Evolutionary conservation across 129 eudicot genomes (phyloP), one percentile per base, ranked within the genome.

Genomic region (Chrysanthemum seticuspe): DNA sequence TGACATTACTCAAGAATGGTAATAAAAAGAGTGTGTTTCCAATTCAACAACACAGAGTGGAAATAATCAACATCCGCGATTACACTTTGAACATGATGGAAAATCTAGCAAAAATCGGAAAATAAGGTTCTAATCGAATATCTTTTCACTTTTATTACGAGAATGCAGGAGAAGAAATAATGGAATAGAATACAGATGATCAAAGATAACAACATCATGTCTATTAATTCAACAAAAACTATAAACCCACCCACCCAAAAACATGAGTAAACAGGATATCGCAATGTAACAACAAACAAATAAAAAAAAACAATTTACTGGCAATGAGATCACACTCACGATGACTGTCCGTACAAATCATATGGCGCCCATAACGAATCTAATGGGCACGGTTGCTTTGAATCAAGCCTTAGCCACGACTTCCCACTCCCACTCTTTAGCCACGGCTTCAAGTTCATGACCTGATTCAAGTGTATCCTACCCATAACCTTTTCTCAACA

Each of bases 341-440:
- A 14, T 2, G 81, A 74, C 27, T 74, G 83, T 68, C 84, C 85
- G 79, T 78, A 94, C 81, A 94, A 70, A 71, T 94, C 98, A 65
- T 84, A 94, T 0, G 96, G 98, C 0, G 98, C 96, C 98, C 98
- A 94, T 19, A 94, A 68, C 2, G 90, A 15, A 67, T 94, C 98
- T 44, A 94, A 80, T 16, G 96, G 98, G 23, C 98, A 94, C 11
- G 96, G 83, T 65, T 70, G 80, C 25, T 80, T 82, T 4, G 89
- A 64, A 72, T 86, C 97, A 5, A 94, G 89, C 79, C 98, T 70
- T 10, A 86, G 65, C 98, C 98, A 94, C 3, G 98, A 97, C 85
- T 94, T 94, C 18, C 98, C 98, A 61, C 83, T 73, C 23, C 98
- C 98, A 59, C 96, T 87, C 98, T n/a, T 21, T 21, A 21, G 21